Evolutionary conservation across 1,284 basidiomycete species (phyloP).

Genomic region (Pisolithus thermaeus): DNA sequence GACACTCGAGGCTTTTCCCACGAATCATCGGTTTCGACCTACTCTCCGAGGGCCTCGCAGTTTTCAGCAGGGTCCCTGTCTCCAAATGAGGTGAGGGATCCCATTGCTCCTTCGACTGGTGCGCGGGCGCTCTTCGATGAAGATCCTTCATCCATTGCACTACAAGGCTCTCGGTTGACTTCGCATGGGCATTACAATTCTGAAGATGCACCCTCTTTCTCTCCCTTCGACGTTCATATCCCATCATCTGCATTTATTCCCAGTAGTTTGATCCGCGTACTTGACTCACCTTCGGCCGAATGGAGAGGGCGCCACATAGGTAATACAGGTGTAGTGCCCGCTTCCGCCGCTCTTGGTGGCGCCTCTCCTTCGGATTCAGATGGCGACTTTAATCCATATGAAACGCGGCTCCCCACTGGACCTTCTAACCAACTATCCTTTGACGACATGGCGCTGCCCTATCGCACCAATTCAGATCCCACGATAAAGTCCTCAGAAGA

Average conservation of each 20-base stretch:
- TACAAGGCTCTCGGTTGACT: slow-evolving; percentile 15
- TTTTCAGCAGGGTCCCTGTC: slow-evolving; percentile 36
- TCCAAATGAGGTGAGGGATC: slow-evolving; percentile 12
- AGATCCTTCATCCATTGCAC: slow-evolving; percentile 28
- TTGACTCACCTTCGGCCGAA: slow-evolving; percentile 38
- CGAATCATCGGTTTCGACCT: slow-evolving; percentile 8
- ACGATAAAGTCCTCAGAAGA: slow-evolving; percentile 8
- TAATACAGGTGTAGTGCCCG: slow-evolving; percentile 34
- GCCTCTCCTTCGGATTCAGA: slow-evolving; percentile 16
- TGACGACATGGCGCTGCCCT: slow-evolving; percentile 30
- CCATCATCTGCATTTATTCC: slow-evolving; percentile 51
- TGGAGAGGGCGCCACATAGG: slow-evolving; percentile 18
- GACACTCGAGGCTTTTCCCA: slow-evolving; percentile 5
- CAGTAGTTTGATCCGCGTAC: slow-evolving; percentile 49
- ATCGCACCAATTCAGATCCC: slow-evolving; percentile 41
- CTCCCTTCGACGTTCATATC: slow-evolving; percentile 46
- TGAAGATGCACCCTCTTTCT: slow-evolving; percentile 35
- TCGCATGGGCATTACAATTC: slow-evolving; percentile 12
- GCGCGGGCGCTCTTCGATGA: slow-evolving; percentile 42
- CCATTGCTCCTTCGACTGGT: slow-evolving; percentile 27
- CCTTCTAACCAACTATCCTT: slow-evolving; percentile 27
- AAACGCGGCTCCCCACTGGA: slow-evolving; percentile 32
- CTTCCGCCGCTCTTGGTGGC: slow-evolving; percentile 30
- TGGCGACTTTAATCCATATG: slow-evolving; percentile 36
- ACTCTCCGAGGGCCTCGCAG: slow-evolving; percentile 32